phyloP scores from a whole-genome alignment of 1,139 yeast species.

The Magnusiomyces tetraspermus region DNA sequence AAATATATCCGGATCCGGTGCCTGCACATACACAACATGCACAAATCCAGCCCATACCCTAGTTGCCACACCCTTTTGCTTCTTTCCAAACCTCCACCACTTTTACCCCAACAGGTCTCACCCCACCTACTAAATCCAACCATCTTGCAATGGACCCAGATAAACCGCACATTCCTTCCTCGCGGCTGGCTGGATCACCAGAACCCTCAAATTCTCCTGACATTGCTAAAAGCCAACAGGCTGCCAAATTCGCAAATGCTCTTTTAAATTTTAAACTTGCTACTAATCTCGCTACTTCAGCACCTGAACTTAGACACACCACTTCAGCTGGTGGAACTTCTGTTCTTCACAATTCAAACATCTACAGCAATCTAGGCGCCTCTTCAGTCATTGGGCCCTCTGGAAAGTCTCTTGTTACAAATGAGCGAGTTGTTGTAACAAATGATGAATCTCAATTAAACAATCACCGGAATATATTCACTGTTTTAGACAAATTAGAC shows the following conservation, averaged over 20 bases:
- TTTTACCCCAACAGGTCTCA: not conserved
- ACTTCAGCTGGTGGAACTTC: slow-evolving; percentile 3
- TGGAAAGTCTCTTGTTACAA: not conserved
- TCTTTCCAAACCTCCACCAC: not conserved
- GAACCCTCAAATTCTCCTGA: not conserved
- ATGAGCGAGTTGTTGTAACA: not conserved
- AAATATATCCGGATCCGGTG: too few relatives aligned
- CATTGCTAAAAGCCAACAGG: not conserved
- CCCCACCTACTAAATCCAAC: not conserved
- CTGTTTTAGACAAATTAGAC: not conserved
- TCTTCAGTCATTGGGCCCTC: not conserved
- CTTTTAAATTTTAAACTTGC: slow-evolving; percentile 4
- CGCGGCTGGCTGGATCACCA: not conserved
- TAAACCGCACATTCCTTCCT: not conserved
- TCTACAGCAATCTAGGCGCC: not conserved
- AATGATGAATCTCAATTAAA: not conserved
- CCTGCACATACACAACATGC: too few relatives aligned
- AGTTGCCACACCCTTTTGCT: not conserved
- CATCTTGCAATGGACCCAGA: not conserved
- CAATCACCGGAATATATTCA: not conserved
- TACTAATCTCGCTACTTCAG: not conserved
- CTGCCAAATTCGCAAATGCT: slow-evolving; percentile 2
- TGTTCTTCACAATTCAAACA: not conserved
- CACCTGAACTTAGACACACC: slow-evolving; percentile 2
- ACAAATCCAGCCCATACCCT: not conserved